These are phyloP conservation scores for Parietaria judaica DNA, from an alignment of 306 rosid species.

Conservation along the genomic window DNA sequence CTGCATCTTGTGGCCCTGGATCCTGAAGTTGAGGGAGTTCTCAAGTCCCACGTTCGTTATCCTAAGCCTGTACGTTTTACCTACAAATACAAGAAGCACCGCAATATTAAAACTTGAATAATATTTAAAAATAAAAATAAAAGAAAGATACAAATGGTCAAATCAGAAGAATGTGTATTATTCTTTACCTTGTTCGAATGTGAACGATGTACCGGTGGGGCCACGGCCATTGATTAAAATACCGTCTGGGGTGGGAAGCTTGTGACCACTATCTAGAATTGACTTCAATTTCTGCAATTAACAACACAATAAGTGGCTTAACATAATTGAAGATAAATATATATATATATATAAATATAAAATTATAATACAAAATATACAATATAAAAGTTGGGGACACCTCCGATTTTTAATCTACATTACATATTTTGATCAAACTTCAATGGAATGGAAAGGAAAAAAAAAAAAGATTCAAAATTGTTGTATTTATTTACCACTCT, in stretches of 20 bases:
- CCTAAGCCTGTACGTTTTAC: conserved; percentile 89
- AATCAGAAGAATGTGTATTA: neutral
- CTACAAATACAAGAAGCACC: conserved; percentile 19
- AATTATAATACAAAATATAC: neutral
- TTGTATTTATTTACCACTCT: no score
- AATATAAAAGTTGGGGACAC: neutral
- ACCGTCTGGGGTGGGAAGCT: conserved; percentile 62
- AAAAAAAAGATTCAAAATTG: no score
- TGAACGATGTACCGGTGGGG: conserved; percentile 41
- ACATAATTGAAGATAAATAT: no score
- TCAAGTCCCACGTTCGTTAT: conserved; percentile 81
- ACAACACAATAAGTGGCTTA: no score
- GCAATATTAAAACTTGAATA: neutral
- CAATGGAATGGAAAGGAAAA: neutral
- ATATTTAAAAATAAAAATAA: neutral
- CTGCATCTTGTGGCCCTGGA: conserved; percentile 65
- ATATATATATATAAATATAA: neutral
- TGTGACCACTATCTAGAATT: conserved; percentile 61
- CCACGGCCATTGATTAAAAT: conserved; percentile 76
- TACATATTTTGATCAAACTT: no score
- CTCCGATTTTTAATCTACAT: neutral
- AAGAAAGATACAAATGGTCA: neutral
- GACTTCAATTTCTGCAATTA: conserved; percentile 43
- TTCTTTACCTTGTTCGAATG: conserved; percentile 57
- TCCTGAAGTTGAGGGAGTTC: conserved; percentile 71